Evolutionary conservation across 2,329 filamentous ascomycete genomes (phyloP).

Genomic region (Tympanopsis confertula): DNA sequence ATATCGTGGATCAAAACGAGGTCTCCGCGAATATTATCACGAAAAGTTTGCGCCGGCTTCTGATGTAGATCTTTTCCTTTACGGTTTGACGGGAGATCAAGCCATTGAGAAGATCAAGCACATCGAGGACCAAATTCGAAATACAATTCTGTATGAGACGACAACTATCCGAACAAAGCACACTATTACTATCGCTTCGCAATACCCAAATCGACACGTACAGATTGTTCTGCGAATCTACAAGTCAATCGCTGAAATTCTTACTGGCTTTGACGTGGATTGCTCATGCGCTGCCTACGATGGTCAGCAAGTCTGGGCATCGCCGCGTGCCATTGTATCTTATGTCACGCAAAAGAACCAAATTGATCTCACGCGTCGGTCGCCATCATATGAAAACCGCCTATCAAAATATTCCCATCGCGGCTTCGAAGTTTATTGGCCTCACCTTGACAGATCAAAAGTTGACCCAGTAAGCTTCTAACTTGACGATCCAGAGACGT

Average conservation of each 20-base stretch:
- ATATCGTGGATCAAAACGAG: conserved; percentile 49
- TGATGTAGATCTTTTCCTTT: conserved; percentile 78
- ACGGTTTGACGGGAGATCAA: conserved; percentile 65
- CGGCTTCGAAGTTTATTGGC: conserved; percentile 77
- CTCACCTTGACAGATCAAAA: conserved; percentile 59
- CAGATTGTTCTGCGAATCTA: conserved; percentile 78
- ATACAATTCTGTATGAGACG: conserved; percentile 71
- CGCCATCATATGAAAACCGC: conserved; percentile 78
- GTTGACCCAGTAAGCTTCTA: conserved; percentile 46
- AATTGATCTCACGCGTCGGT: conserved; percentile 67
- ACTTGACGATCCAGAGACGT: background rate
- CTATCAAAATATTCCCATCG: conserved; percentile 76
- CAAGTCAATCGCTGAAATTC: conserved; percentile 71
- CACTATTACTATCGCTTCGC: conserved; percentile 72
- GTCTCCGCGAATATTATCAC: conserved; percentile 65
- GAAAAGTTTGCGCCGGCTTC: conserved; percentile 71
- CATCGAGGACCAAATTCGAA: conserved; percentile 64
- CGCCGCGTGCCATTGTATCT: conserved; percentile 64
- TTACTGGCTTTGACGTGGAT: conserved; percentile 82
- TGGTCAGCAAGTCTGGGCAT: conserved; percentile 67
- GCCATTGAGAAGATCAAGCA: conserved; percentile 74
- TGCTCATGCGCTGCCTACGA: conserved; percentile 73
- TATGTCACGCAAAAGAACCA: conserved; percentile 76
- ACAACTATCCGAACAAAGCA: conserved; percentile 79
- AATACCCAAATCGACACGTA: conserved; percentile 69